Evolutionary conservation across 1,139 yeast genomes (phyloP).

Genomic region (Blastobotrys persicus): DNA sequence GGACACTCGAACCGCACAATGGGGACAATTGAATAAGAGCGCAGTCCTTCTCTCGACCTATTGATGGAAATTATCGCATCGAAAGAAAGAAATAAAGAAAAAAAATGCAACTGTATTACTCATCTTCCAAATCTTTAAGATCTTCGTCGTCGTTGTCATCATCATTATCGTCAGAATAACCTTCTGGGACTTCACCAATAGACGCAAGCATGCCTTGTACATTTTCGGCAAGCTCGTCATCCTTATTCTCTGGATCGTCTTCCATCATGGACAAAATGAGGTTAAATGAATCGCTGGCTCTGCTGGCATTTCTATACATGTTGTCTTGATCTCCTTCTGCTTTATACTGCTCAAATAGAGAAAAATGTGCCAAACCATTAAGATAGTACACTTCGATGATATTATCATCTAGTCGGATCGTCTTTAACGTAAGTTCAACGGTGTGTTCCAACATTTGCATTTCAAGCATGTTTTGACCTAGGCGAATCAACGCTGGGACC

Average conservation of each 20-base stretch:
- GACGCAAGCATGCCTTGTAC: conserved; percentile 34
- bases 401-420: conserved; percentile 78
- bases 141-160: conserved; percentile 17
- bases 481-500: conserved; percentile 69
- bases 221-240: conserved; percentile 30
- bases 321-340: conserved; percentile 18
- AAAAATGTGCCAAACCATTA: conserved; percentile 72
- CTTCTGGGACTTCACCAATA: conserved; percentile 38
- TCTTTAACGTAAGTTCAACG: conserved; percentile 54
- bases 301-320: conserved; percentile 32
- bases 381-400: conserved; percentile 76
- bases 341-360: conserved; percentile 35
- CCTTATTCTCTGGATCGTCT: conserved; percentile 29
- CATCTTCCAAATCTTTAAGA: conserved; percentile 22
- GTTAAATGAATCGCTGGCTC: conserved; percentile 36
- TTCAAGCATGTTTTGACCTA: conserved; percentile 60
- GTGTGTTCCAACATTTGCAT: conserved; percentile 68
- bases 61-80: too few relatives aligned
- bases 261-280: conserved; percentile 27
- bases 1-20: too few relatives aligned
- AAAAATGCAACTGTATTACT: not conserved
- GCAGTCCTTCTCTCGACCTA: too few relatives aligned
- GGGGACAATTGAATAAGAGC: too few relatives aligned
- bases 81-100: not conserved
- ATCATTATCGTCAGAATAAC: conserved; percentile 28